Evolutionary conservation across 106 monocot species (phyloP).

Genomic region (Hemerocallis citrina): DNA sequence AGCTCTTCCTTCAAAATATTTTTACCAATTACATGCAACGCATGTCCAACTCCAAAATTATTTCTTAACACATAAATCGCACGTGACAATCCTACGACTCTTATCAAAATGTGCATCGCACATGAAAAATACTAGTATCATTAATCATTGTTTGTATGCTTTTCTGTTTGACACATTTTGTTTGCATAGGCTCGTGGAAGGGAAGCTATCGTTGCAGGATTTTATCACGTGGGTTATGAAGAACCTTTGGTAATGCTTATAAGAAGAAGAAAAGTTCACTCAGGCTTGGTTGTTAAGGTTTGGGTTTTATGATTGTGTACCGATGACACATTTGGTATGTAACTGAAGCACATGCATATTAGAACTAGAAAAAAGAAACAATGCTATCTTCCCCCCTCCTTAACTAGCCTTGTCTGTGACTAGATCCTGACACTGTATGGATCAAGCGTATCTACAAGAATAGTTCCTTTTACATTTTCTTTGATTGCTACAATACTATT

Average conservation of each 20-base stretch:
- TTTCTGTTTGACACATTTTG: background rate
- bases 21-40: too few species aligned
- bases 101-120: too few species aligned
- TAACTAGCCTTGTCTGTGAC: background rate
- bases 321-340: background rate
- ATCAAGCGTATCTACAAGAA: background rate
- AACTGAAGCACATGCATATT: background rate
- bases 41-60: too few species aligned
- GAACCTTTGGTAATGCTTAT: conserved; percentile 93
- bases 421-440: too few species aligned
- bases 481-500: too few species aligned
- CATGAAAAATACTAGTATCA: too few species aligned
- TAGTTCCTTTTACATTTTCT: background rate
- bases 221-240: conserved; percentile 92
- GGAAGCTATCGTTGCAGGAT: conserved; percentile 89
- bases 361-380: background rate
- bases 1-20: too few species aligned
- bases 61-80: too few species aligned
- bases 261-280: conserved; percentile 89
- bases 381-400: background rate
- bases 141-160: too few species aligned
- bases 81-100: too few species aligned
- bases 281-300: conserved; percentile 95
- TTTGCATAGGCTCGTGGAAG: conserved; percentile 57
- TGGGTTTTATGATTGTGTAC: background rate